These are phyloP conservation scores for Lentinula detonsa DNA, from an alignment of 768 basidiomycete species.

Conservation along the genomic window DNA sequence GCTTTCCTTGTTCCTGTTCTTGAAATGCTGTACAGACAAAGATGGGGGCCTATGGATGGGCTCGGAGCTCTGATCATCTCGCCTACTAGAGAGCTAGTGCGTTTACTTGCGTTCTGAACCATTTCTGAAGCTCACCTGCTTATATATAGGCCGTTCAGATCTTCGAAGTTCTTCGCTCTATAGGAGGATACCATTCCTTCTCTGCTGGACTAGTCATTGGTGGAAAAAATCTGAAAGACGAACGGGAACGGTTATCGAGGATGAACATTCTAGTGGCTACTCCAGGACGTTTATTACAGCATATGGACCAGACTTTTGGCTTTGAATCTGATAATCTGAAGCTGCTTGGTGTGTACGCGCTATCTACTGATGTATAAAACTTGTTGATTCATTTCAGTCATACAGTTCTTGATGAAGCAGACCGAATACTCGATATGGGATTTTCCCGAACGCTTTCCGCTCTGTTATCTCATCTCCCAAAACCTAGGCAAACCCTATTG, in stretches of 20 bases:
- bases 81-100: slow-evolving; percentile 86
- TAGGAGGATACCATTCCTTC: slow-evolving; percentile 87
- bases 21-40: slow-evolving; percentile 82
- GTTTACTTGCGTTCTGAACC: slow-evolving; percentile 18
- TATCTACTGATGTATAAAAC: background rate
- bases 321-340: slow-evolving; percentile 92
- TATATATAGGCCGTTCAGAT: slow-evolving; percentile 87
- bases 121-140: background rate
- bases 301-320: slow-evolving; percentile 97
- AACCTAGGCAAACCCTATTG: slow-evolving; percentile 88
- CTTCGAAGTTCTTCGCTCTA: slow-evolving; percentile 90
- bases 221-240: slow-evolving; percentile 92
- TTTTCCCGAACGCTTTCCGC: slow-evolving; percentile 87
- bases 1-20: slow-evolving; percentile 93
- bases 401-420: slow-evolving; percentile 92
- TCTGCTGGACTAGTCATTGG: slow-evolving; percentile 95
- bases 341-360: slow-evolving; percentile 60
- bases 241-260: slow-evolving; percentile 76
- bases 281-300: slow-evolving; percentile 90
- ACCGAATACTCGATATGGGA: slow-evolving; percentile 95
- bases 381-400: slow-evolving; percentile 2
- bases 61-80: slow-evolving; percentile 87
- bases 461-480: slow-evolving; percentile 86
- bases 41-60: slow-evolving; percentile 94
- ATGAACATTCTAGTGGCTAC: slow-evolving; percentile 99